Evolutionary conservation across 179 eudicot genomes (phyloP).

Genomic region (Spergularia azorica): DNA sequence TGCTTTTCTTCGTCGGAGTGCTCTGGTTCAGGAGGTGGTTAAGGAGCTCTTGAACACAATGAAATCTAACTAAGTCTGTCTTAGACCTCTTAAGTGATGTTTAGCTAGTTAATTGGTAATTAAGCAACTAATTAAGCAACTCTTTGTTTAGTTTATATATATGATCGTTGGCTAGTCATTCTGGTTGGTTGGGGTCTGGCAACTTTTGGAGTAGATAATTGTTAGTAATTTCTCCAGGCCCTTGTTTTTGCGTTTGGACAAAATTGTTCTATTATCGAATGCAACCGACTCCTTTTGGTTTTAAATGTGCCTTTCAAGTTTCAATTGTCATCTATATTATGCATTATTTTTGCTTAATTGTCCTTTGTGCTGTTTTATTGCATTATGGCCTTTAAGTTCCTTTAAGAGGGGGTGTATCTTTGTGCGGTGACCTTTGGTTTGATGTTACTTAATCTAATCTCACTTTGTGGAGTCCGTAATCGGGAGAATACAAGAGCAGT

Average conservation of each 20-base stretch:
- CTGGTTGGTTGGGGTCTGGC: background rate
- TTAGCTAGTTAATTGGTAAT: too few species aligned
- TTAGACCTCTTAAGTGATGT: too few species aligned
- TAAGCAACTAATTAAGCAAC: too few species aligned
- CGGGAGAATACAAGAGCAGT: too few species aligned
- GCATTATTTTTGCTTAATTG: background rate
- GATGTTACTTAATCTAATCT: too few species aligned
- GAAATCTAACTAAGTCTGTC: background rate
- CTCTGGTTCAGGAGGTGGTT: constrained; percentile 3
- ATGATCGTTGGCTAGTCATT: background rate
- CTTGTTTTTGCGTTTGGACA: background rate
- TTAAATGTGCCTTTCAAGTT: background rate
- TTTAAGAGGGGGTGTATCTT: too few species aligned
- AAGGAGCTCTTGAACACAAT: background rate
- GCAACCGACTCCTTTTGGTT: background rate
- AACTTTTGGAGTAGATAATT: background rate
- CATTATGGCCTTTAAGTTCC: background rate
- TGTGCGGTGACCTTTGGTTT: too few species aligned
- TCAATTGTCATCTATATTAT: background rate
- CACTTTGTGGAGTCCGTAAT: too few species aligned
- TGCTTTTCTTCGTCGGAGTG: background rate
- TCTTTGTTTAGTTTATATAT: too few species aligned
- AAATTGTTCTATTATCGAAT: background rate
- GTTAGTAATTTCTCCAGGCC: background rate
- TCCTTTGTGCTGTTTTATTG: background rate